Percentiles rank a stretch among this genome's conserved stretches.
Evolutionary conservation across 179 eudicot species (phyloP).

Genomic region (Beta macrorhiza): DNA sequence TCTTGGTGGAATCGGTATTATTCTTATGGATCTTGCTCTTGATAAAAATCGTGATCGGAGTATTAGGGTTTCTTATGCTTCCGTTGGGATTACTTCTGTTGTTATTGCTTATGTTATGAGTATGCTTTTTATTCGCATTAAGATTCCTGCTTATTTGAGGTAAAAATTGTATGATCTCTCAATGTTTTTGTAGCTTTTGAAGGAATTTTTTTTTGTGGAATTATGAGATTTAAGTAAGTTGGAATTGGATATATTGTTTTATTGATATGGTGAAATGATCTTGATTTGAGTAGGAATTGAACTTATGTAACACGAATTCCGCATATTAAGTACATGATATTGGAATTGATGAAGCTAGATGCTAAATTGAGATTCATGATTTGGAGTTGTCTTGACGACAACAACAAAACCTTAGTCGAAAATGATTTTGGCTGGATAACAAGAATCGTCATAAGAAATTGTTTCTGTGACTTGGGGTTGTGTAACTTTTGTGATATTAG

Average conservation of each 20-base stretch:
- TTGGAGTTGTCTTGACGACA: too few species aligned
- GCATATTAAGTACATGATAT: background rate
- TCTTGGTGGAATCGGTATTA: constrained; percentile 75
- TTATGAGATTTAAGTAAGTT: background rate
- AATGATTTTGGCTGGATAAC: too few species aligned
- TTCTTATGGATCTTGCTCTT: constrained; percentile 66
- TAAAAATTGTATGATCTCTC: background rate
- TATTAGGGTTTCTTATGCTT: constrained; percentile 55
- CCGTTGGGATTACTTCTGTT: constrained; percentile 50
- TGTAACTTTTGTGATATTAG: too few species aligned
- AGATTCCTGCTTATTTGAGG: constrained; percentile 77
- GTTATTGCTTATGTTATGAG: constrained; percentile 72
- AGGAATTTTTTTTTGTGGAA: background rate
- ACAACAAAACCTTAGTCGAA: too few species aligned
- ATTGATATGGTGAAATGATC: background rate
- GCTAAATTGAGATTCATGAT: too few species aligned
- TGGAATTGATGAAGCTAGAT: background rate
- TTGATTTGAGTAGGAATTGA: background rate
- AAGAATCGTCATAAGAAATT: too few species aligned
- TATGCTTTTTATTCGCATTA: constrained; percentile 86
- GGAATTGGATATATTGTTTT: too few species aligned
- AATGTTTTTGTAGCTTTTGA: background rate
- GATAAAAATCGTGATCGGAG: constrained; percentile 59
- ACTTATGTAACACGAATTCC: background rate
- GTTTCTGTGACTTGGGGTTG: too few species aligned